These are phyloP conservation scores for Amniculicola lignicola DNA, from an alignment of 495 filamentous ascomycete species.

Conservation along the genomic window DNA sequence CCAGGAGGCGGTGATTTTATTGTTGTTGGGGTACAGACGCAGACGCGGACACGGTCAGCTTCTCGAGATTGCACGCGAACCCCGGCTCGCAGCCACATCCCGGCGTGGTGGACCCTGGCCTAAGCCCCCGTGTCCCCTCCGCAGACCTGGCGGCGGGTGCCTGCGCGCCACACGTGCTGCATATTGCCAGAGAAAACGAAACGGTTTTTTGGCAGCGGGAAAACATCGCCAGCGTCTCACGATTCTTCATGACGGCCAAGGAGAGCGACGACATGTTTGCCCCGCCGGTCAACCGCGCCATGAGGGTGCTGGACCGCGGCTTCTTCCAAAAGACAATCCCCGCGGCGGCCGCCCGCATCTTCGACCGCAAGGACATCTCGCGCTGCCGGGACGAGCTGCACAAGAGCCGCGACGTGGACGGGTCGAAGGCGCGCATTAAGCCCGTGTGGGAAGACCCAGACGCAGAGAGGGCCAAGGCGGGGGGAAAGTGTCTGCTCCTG, in stretches of 20 bases:
- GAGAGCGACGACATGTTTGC: slow-evolving; percentile 71
- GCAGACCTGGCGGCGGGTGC: not conserved
- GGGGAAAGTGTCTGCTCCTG: slow-evolving; percentile 72
- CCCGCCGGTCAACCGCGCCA: slow-evolving; percentile 78
- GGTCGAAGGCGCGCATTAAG: slow-evolving; percentile 9
- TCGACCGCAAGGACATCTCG: slow-evolving; percentile 67
- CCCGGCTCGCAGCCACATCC: not conserved
- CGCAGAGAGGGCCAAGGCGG: slow-evolving; percentile 47
- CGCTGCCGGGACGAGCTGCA: slow-evolving; percentile 59
- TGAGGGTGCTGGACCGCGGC: slow-evolving; percentile 72
- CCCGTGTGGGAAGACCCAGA: slow-evolving; percentile 52
- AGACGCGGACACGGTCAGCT: not conserved
- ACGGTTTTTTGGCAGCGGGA: too few species aligned
- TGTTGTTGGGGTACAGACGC: slow-evolving; percentile 7
- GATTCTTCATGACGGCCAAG: slow-evolving; percentile 24
- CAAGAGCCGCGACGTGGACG: slow-evolving; percentile 48
- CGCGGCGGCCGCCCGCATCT: slow-evolving; percentile 73
- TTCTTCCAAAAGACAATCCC: slow-evolving; percentile 75
- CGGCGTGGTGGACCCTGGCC: slow-evolving; percentile 1
- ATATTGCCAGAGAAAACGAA: not conserved
- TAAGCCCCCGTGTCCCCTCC: not conserved
- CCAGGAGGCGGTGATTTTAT: slow-evolving; percentile 16
- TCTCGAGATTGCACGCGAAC: not conserved
- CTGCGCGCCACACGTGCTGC: too few species aligned
- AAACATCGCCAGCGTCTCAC: not conserved